Evolutionary conservation across 345 rosid genomes (phyloP).

Genomic region (Populus euphratica): DNA sequence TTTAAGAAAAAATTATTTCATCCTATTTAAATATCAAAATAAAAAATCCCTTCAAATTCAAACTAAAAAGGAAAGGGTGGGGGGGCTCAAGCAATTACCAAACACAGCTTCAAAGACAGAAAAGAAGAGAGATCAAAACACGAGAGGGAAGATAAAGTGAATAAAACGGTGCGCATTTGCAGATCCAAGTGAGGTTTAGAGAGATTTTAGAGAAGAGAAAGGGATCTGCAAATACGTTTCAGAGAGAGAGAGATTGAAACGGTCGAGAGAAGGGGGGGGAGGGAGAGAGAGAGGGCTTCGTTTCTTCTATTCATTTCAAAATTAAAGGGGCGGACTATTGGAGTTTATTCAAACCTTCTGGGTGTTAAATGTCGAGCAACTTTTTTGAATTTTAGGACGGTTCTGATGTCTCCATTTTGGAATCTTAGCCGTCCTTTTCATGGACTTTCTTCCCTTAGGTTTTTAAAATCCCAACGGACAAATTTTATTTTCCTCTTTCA

Average conservation of each 20-base stretch:
- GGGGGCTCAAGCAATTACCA: conserved; percentile 29
- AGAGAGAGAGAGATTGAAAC: background rate
- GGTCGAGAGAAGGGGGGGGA: conserved; percentile 25
- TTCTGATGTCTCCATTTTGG: conserved; percentile 13
- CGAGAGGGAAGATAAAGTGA: conserved; percentile 10
- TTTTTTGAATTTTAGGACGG: conserved; percentile 24
- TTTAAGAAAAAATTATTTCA: background rate
- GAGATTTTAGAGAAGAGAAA: conserved; percentile 4
- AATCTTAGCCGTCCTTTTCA: conserved; percentile 39
- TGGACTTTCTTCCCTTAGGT: conserved; percentile 1
- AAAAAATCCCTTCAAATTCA: background rate
- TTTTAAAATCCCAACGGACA: conserved; percentile 48
- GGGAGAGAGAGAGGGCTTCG: conserved; percentile 36
- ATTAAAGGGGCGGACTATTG: conserved; percentile 52
- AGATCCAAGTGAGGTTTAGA: conserved; percentile 22
- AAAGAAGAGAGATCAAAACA: conserved; percentile 7
- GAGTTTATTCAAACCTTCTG: conserved; percentile 47
- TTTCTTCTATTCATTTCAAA: conserved; percentile 48
- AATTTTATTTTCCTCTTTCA: conserved; percentile 12
- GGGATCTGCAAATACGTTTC: conserved; percentile 29
- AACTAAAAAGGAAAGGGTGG: conserved; percentile 3
- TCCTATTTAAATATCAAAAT: conserved; percentile 16
- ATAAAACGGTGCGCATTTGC: conserved; percentile 34
- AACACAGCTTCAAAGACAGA: conserved; percentile 28
- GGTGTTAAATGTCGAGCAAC: conserved; percentile 32